Evolutionary conservation across 306 rosid genomes (phyloP), one percentile per base, ranked within the genome.

Genomic region (Morella rubra): DNA sequence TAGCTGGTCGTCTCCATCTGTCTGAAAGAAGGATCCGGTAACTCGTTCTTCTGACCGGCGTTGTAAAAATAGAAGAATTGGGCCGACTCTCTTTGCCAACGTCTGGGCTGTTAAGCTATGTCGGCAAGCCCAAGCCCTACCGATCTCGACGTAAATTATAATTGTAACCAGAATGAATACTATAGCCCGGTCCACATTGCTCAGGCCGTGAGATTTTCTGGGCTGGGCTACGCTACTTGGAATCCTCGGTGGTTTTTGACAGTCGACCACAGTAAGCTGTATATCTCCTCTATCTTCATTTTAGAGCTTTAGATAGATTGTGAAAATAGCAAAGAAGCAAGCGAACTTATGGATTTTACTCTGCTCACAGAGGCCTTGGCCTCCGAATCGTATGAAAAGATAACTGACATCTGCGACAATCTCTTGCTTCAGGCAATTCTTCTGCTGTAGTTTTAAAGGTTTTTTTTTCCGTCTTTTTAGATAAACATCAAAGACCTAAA

Each of bases 321-420:
- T 8, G 59, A 4, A 13, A 27, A 13, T 1, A 8, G 8, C 8
- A 59, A 15, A 10, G 42, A 5, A 22, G 68, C 40, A 1, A 40
- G 24, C 19, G 0, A 24, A 40, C 22, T 67, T 79, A 93, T 93
- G 96, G 91, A 89, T 83, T 85, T 93, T 45, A 79, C 89, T 27
- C 58, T 71, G 27, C 80, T 90, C 49, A 83, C 81, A 1, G 85
- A 81, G 58, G 84, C 87, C 4, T 69, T 91, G 81, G 87, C 85
- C 16, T 88, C 91, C 41, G 87, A 85, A 72, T 91, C 93, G 10
- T 93, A 81, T 73, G 89, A 76, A 2, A 86, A 82, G 74, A 45
- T 93, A 62, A 87, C 96, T 19, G 92, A 90, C 76, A 77, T 91
- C 76, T 91, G 91, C 66, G 93, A 91, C 51, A 73, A 85, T 13